A percentile compares a stretch with the other conserved stretches of the same genome.
These are phyloP conservation scores for Takashimella koratensis DNA, from an alignment of 1,284 basidiomycete species.

Conservation along the genomic window DNA sequence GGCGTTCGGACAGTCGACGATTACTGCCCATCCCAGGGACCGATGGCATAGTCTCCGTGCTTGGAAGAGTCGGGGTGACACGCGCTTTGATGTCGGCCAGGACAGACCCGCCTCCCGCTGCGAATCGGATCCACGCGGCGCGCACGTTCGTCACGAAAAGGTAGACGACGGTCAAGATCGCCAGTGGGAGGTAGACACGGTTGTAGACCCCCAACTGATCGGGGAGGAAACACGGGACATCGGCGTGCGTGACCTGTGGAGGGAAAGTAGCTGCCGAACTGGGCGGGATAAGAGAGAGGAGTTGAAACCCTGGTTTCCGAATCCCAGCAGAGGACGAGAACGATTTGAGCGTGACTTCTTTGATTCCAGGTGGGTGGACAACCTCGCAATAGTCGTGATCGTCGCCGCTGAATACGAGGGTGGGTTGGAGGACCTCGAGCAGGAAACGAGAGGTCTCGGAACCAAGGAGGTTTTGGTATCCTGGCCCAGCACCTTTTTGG, in stretches of 20 bases:
- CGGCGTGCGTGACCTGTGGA: slow-evolving; percentile 50
- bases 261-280: slow-evolving; percentile 14
- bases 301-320: slow-evolving; percentile 72
- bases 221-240: slow-evolving; percentile 64
- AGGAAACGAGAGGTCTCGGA: slow-evolving; percentile 68
- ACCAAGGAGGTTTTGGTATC: slow-evolving; percentile 75
- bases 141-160: slow-evolving; percentile 46
- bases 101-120: slow-evolving; percentile 2
- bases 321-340: slow-evolving; percentile 77
- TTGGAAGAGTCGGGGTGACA: slow-evolving; percentile 14
- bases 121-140: slow-evolving; percentile 28
- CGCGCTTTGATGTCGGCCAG: slow-evolving; percentile 18
- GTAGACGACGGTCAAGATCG: slow-evolving; percentile 50
- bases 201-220: slow-evolving; percentile 63
- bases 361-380: slow-evolving; percentile 55
- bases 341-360: slow-evolving; percentile 76
- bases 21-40: not conserved
- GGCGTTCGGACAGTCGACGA: slow-evolving; percentile 22
- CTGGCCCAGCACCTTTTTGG: slow-evolving; percentile 66
- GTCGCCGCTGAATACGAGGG: slow-evolving; percentile 67
- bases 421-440: slow-evolving; percentile 62
- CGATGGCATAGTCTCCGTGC: slow-evolving; percentile 12
- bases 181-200: slow-evolving; percentile 57
- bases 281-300: slow-evolving; percentile 66
- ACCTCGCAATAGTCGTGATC: slow-evolving; percentile 86